Conservation (phyloP, 2,329 filamentous ascomycete genomes). For the Pyrenophora graminea region DNA sequence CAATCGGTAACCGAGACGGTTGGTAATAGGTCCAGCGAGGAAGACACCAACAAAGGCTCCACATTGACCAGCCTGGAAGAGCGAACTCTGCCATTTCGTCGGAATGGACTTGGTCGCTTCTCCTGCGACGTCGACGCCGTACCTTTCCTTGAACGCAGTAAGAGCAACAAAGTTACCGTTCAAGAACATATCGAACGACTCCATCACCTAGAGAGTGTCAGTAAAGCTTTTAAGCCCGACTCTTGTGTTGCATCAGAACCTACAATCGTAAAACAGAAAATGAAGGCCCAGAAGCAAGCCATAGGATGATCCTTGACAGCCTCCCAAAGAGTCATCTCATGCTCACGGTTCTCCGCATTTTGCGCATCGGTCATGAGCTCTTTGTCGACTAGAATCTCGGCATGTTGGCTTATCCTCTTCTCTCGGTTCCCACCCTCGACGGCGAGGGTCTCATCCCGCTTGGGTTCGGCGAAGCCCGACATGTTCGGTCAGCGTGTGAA, state of each 20-base stretch:
- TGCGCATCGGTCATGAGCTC: conserved; percentile 49
- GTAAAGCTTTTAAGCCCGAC: too few relatives aligned
- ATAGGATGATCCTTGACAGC: conserved; percentile 57
- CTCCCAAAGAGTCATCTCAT: conserved; percentile 54
- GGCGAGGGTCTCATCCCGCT: conserved; percentile 3
- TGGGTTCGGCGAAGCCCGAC: conserved; percentile 9
- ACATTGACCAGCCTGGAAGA: conserved; percentile 60
- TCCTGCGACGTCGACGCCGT: conserved; percentile 49
- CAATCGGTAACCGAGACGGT: conserved; percentile 61
- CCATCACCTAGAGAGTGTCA: conserved; percentile 59
- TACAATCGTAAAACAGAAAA: conserved; percentile 61
- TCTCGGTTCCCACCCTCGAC: conserved; percentile 3
- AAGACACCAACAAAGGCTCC: conserved; percentile 65
- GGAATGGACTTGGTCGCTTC: conserved; percentile 48
- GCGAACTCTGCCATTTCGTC: conserved; percentile 61
- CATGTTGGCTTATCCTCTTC: conserved; percentile 7
- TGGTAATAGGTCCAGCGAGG: conserved; percentile 63
- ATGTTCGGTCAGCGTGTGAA: conserved; percentile 11
- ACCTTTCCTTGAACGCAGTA: conserved; percentile 51
- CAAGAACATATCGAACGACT: conserved; percentile 65
- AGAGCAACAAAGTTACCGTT: conserved; percentile 63
- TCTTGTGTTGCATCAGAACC: conserved; percentile 1
- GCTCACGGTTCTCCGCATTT: conserved; percentile 60
- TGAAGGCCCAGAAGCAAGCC: conserved; percentile 59
- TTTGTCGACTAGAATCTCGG: conserved; percentile 27